Percentiles rank a stretch among this genome's conserved stretches.
Conservation (phyloP, 2,329 filamentous ascomycete species). For the Cercospora zeina region DNA sequence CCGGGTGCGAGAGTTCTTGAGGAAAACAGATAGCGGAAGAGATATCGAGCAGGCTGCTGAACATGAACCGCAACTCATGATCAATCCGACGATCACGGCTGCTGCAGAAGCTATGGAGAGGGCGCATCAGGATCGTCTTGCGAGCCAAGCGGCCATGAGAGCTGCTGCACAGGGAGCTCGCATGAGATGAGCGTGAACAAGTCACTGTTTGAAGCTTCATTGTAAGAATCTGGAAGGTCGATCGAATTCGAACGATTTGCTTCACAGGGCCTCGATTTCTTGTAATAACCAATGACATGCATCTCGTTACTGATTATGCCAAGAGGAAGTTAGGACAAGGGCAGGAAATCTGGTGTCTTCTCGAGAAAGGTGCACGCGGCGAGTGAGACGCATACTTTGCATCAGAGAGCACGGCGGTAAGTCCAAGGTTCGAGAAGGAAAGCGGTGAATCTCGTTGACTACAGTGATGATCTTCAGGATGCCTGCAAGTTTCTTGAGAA, state of each 20-base stretch:
- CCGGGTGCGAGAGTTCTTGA: conserved; percentile 74
- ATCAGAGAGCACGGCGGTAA: background rate
- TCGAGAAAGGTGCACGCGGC: too few relatives aligned
- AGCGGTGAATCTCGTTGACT: background rate
- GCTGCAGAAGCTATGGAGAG: conserved; percentile 12
- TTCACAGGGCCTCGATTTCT: background rate
- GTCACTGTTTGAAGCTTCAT: background rate
- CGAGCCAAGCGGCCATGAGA: conserved; percentile 2
- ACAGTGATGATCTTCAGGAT: background rate
- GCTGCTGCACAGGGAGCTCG: conserved; percentile 11
- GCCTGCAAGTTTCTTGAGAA: background rate
- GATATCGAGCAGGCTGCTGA: conserved; percentile 12
- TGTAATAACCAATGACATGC: background rate
- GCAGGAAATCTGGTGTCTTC: too few relatives aligned
- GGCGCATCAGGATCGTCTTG: conserved; percentile 11
- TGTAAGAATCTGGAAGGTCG: conserved; percentile 1
- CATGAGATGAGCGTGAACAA: background rate
- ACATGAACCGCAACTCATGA: conserved; percentile 5
- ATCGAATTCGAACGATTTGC: background rate
- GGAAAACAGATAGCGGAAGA: conserved; percentile 63
- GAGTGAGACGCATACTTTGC: too few relatives aligned
- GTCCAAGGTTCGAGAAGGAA: background rate
- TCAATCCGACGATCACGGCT: conserved; percentile 17
- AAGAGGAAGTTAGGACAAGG: too few relatives aligned
- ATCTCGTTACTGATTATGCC: background rate